phyloP scores from a whole-genome alignment of 805 yeast genomes.

The Candida tibetensis region DNA sequence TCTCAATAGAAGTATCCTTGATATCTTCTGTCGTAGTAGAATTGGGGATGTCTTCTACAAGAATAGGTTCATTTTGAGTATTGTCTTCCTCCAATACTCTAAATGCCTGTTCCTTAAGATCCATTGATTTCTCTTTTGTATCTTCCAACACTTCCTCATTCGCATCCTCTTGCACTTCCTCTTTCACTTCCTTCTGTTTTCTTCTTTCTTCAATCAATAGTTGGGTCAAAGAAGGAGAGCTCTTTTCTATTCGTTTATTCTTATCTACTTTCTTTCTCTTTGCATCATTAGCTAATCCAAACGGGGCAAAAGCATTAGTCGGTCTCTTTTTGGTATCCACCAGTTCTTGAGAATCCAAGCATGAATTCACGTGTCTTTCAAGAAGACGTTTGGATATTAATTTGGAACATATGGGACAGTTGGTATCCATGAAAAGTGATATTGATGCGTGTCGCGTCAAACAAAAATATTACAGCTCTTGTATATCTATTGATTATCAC shows the following conservation, averaged over 20 bases:
- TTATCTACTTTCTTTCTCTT: conserved; percentile 16
- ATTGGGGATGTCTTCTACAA: neutral
- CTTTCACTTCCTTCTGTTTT: conserved; percentile 15
- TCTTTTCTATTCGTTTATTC: conserved; percentile 19
- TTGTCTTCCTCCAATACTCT: neutral
- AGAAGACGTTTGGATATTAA: conserved; percentile 21
- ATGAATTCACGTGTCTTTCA: conserved; percentile 40
- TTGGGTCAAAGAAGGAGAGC: conserved; percentile 31
- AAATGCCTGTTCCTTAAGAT: no score
- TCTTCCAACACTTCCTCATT: neutral
- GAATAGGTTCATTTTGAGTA: conserved; percentile 13
- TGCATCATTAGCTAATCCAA: conserved; percentile 33
- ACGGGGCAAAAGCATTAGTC: conserved; percentile 29
- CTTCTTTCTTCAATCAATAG: conserved; percentile 34
- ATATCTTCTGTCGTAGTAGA: neutral
- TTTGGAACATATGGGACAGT: conserved; percentile 39
- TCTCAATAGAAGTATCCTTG: neutral
- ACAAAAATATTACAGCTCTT: neutral
- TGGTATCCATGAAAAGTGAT: conserved; percentile 5
- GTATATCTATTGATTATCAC: no score
- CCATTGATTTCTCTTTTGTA: neutral
- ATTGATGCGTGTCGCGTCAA: neutral
- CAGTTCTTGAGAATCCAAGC: conserved; percentile 33
- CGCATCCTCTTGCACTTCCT: neutral
- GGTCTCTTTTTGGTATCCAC: conserved; percentile 8